Evolutionary conservation across 371 early-diverging fungal species (phyloP).

Genomic region (Lichtheimia hyalospora): DNA sequence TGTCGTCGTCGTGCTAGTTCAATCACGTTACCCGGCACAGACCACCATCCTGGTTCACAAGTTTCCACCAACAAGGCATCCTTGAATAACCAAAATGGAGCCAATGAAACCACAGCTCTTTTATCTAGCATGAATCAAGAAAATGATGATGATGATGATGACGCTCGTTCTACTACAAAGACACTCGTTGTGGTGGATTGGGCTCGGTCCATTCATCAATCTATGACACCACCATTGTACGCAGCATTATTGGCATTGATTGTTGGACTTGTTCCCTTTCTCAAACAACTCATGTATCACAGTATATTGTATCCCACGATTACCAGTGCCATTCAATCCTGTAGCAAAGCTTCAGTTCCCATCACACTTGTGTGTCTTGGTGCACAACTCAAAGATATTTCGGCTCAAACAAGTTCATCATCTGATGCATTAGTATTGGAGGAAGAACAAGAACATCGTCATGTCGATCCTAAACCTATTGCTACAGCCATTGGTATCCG

Average conservation of each 20-base stretch:
- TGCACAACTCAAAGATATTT: conserved; percentile 51
- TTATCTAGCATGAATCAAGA: neutral
- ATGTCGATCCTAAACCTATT: conserved; percentile 27
- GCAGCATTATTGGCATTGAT: conserved; percentile 59
- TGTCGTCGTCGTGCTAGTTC: neutral
- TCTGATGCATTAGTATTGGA: too few relatives aligned
- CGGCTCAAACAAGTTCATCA: neutral
- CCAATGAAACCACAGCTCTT: neutral
- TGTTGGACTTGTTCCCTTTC: conserved; percentile 53
- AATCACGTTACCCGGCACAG: neutral
- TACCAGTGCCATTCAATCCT: conserved; percentile 62
- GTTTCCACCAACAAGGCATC: neutral
- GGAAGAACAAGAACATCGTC: neutral
- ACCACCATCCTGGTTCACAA: neutral
- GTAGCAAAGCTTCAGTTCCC: conserved; percentile 72
- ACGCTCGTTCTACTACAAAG: neutral
- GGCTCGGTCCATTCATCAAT: conserved; percentile 16
- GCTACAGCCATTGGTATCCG: conserved; percentile 37
- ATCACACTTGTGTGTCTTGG: conserved; percentile 70
- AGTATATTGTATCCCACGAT: conserved; percentile 55
- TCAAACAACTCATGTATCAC: conserved; percentile 53
- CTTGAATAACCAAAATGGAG: neutral
- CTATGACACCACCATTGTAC: conserved; percentile 66
- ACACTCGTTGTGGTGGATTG: neutral
- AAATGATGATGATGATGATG: neutral